Percentiles rank a stretch among this genome's conserved stretches.
Evolutionary conservation across 805 yeast species (phyloP).

Genomic region (Candida ficus): DNA sequence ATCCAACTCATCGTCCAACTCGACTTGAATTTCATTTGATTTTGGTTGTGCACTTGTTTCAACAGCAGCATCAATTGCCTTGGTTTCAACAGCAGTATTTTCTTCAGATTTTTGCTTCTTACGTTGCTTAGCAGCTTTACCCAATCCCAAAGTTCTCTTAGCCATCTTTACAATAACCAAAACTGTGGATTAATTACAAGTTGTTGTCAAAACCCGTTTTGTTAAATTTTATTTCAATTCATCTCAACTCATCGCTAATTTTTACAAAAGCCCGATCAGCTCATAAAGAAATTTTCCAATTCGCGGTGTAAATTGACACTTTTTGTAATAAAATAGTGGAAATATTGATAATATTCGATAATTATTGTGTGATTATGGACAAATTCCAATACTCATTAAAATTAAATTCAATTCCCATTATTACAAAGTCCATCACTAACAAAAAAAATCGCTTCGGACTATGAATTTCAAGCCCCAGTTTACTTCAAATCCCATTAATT

Average conservation of each 20-base stretch:
- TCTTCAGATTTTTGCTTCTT: constrained; percentile 31
- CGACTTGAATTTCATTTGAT: constrained; percentile 51
- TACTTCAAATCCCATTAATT: background rate
- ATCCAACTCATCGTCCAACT: constrained; percentile 63
- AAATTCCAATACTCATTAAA: too few relatives aligned
- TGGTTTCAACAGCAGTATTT: too few relatives aligned
- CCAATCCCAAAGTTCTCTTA: constrained; percentile 63
- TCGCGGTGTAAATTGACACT: background rate
- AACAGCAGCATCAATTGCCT: too few relatives aligned
- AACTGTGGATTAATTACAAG: too few relatives aligned
- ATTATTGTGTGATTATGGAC: too few relatives aligned
- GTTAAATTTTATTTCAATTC: too few relatives aligned
- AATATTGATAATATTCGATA: too few relatives aligned
- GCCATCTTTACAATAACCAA: constrained; percentile 34
- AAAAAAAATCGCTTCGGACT: constrained; percentile 4
- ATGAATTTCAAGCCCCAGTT: background rate
- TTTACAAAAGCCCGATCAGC: background rate
- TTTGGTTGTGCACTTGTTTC: constrained; percentile 20
- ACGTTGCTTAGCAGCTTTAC: constrained; percentile 48
- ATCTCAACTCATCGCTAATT: constrained; percentile 2
- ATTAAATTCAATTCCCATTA: too few relatives aligned
- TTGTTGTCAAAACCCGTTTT: too few relatives aligned
- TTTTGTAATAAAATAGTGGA: background rate
- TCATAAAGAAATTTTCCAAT: background rate
- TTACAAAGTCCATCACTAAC: background rate